These are phyloP conservation scores for Chiua virens DNA, from an alignment of 768 basidiomycete species.

Conservation along the genomic window DNA sequence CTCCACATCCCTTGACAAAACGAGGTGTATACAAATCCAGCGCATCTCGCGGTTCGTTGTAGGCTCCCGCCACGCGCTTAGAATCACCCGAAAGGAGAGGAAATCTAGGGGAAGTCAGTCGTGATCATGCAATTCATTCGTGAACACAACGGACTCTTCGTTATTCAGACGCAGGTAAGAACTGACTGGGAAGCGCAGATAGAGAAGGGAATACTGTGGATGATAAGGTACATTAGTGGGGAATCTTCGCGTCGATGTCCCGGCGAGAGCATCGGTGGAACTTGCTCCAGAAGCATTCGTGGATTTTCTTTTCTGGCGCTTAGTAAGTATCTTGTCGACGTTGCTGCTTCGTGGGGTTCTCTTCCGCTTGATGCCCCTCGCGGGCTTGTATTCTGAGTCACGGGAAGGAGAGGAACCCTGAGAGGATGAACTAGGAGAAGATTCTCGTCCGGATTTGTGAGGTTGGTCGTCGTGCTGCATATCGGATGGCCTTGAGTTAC, in stretches of 20 bases:
- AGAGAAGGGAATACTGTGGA: conserved; percentile 57
- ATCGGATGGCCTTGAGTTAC: neutral
- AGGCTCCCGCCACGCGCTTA: conserved; percentile 41
- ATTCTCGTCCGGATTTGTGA: neutral
- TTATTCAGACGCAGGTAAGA: conserved; percentile 47
- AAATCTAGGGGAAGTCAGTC: conserved; percentile 13
- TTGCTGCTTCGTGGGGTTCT: conserved; percentile 5
- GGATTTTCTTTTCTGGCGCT: conserved; percentile 12
- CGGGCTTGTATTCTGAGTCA: conserved; percentile 16
- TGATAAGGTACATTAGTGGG: conserved; percentile 49
- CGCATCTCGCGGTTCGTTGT: conserved; percentile 58
- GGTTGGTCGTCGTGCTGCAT: neutral
- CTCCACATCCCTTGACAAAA: conserved; percentile 68
- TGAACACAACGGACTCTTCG: conserved; percentile 36
- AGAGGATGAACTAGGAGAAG: neutral
- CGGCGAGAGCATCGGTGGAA: neutral
- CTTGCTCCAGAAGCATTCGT: neutral
- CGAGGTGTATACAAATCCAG: conserved; percentile 79
- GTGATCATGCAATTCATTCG: conserved; percentile 1
- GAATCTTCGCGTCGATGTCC: conserved; percentile 42
- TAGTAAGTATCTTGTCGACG: conserved; percentile 5
- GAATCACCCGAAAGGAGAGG: conserved; percentile 14
- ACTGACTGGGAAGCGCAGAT: conserved; percentile 68
- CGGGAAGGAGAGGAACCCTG: neutral
- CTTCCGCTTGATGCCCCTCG: conserved; percentile 24